These are phyloP conservation scores for Spathaspora girioi DNA, from an alignment of 805 yeast genomes.

Conservation along the genomic window DNA sequence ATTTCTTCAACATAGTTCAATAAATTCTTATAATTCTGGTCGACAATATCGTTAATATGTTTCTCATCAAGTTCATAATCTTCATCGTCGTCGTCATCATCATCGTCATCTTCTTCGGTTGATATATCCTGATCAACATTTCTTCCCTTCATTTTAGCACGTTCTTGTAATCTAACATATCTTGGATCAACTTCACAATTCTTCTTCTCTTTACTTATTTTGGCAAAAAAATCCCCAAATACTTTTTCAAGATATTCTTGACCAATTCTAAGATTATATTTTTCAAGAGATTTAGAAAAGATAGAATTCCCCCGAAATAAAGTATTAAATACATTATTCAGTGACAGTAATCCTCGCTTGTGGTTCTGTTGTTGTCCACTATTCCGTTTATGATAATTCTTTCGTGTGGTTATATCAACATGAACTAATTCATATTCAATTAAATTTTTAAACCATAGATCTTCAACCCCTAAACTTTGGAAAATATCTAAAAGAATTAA, in stretches of 20 bases:
- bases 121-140: conserved; percentile 14
- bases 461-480: conserved; percentile 64
- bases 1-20: conserved; percentile 49
- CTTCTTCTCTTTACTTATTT: conserved; percentile 47
- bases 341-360: neutral
- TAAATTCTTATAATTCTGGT: conserved; percentile 48
- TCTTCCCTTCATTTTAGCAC: conserved; percentile 22
- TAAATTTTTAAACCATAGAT: conserved; percentile 68
- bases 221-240: conserved; percentile 64
- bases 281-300: conserved; percentile 76
- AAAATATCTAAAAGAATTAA: conserved; percentile 67
- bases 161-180: conserved; percentile 39
- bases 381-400: conserved; percentile 31
- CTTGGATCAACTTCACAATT: conserved; percentile 81
- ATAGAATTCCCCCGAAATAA: conserved; percentile 81
- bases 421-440: conserved; percentile 62
- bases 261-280: conserved; percentile 72
- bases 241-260: conserved; percentile 71
- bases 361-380: conserved; percentile 4
- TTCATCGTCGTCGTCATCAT: conserved; percentile 15
- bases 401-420: conserved; percentile 43
- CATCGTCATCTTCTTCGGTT: conserved; percentile 5
- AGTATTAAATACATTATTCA: conserved; percentile 35
- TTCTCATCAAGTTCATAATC: conserved; percentile 26
- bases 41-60: conserved; percentile 34